Evolutionary conservation across 108 stramenopile genomes (phyloP).

Genomic region (Skeletonema grethae): DNA sequence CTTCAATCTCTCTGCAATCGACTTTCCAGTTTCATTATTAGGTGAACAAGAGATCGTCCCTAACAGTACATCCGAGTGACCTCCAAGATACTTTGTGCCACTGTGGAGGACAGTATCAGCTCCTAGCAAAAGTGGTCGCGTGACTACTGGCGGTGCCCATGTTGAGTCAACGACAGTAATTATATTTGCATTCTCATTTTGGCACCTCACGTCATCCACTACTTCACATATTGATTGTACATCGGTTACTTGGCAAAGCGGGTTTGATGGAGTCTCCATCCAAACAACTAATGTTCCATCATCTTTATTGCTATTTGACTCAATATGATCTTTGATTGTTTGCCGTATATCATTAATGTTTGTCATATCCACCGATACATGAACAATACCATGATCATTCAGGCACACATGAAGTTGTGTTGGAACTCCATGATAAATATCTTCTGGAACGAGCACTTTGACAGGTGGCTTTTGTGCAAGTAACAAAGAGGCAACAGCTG

Average conservation of each 20-base stretch:
- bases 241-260: slow-evolving; percentile 77
- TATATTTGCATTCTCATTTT: slow-evolving; percentile 9
- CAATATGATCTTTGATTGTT: slow-evolving; percentile 32
- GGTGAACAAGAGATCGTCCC: slow-evolving; percentile 76
- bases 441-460: slow-evolving; percentile 68
- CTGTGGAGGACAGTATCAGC: slow-evolving; percentile 83
- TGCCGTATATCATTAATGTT: slow-evolving; percentile 22
- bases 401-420: slow-evolving; percentile 61
- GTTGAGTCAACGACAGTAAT: slow-evolving; percentile 88
- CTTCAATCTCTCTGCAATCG: slow-evolving; percentile 42
- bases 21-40: slow-evolving; percentile 51
- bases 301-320: slow-evolving; percentile 1
- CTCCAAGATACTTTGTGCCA: slow-evolving; percentile 89
- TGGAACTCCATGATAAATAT: slow-evolving; percentile 87
- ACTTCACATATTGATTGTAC: slow-evolving; percentile 56
- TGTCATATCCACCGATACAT: slow-evolving; percentile 60
- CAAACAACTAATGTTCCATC: slow-evolving; percentile 71
- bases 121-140: slow-evolving; percentile 53
- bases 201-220: slow-evolving; percentile 13
- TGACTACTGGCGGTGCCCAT: slow-evolving; percentile 82
- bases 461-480: slow-evolving; percentile 66
- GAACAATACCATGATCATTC: slow-evolving; percentile 53
- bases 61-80: slow-evolving; percentile 87
- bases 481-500: slow-evolving; percentile 73
- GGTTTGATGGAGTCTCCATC: slow-evolving; percentile 94